phyloP scores from a whole-genome alignment of 768 basidiomycete species.

The Tricholoma sp. region DNA sequence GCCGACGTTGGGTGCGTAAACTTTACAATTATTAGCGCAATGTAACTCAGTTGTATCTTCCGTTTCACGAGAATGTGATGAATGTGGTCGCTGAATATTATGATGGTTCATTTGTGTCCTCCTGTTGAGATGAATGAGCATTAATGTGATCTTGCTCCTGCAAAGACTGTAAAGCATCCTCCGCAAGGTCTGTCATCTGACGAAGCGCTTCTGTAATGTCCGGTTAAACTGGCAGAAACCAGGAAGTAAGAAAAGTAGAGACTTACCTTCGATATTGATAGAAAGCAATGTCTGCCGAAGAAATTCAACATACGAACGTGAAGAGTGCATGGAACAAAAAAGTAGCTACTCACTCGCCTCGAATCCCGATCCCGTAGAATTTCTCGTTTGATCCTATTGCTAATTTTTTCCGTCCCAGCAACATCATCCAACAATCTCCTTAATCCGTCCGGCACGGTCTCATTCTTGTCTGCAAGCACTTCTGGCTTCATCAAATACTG shows the following conservation, averaged over 20 bases:
- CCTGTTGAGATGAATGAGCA: background rate
- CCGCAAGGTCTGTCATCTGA: constrained; percentile 1
- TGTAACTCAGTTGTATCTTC: background rate
- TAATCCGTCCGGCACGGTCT: constrained; percentile 25
- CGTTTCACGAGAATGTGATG: background rate
- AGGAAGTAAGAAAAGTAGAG: background rate
- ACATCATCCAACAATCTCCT: constrained; percentile 29
- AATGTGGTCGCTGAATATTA: background rate
- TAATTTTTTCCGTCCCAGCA: constrained; percentile 25
- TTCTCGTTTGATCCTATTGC: constrained; percentile 11
- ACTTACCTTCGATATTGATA: background rate
- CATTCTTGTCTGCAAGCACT: constrained; percentile 5
- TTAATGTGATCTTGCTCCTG: background rate
- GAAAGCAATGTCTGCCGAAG: background rate
- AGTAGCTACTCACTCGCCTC: background rate
- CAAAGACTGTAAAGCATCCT: background rate
- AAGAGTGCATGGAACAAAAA: background rate
- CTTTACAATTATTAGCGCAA: too few species aligned
- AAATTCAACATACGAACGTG: background rate
- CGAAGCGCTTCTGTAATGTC: background rate
- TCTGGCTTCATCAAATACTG: constrained; percentile 26
- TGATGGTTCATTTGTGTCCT: background rate
- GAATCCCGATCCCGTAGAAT: background rate
- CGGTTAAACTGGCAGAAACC: background rate
- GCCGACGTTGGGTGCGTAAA: too few species aligned